Evolutionary conservation across 805 yeast species (phyloP).

Genomic region (Wickerhamiella shivajii): DNA sequence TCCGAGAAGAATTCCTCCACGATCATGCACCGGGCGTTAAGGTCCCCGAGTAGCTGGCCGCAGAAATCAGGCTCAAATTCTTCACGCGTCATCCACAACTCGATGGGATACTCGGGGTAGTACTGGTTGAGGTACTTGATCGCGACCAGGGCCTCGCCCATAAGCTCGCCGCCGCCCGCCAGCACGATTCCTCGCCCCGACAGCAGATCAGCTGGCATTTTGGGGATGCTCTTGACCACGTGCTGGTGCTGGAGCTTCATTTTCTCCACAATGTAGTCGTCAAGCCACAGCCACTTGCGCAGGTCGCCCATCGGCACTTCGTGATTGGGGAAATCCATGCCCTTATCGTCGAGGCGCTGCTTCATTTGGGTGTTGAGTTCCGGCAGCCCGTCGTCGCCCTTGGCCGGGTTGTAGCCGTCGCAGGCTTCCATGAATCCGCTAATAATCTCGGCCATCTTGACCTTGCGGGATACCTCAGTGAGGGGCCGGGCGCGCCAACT

Average conservation of each 20-base stretch:
- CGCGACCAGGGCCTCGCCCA: conserved; percentile 53
- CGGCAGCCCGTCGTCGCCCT: too few species aligned
- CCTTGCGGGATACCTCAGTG: too few species aligned
- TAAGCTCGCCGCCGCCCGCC: conserved; percentile 70
- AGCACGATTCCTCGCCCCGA: conserved; percentile 41
- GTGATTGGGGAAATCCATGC: too few species aligned
- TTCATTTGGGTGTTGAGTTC: too few species aligned
- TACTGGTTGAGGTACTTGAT: conserved; percentile 48
- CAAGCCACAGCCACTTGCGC: too few species aligned
- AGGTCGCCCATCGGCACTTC: too few species aligned
- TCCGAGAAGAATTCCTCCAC: conserved; percentile 51
- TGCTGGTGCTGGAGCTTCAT: neutral
- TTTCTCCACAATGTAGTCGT: too few species aligned
- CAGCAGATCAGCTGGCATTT: neutral
- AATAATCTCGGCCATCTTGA: too few species aligned
- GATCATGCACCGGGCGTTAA: conserved; percentile 54
- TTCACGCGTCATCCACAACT: conserved; percentile 59
- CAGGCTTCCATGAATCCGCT: too few species aligned
- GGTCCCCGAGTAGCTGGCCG: conserved; percentile 40
- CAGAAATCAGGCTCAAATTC: conserved; percentile 66
- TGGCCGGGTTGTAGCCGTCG: too few species aligned
- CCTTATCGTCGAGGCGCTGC: too few species aligned
- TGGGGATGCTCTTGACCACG: neutral
- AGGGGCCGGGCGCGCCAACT: too few species aligned
- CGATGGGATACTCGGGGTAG: conserved; percentile 60